These are phyloP conservation scores for Pestalotiopsis sp. DNA, from an alignment of 2,329 filamentous ascomycete species.

Conservation along the genomic window DNA sequence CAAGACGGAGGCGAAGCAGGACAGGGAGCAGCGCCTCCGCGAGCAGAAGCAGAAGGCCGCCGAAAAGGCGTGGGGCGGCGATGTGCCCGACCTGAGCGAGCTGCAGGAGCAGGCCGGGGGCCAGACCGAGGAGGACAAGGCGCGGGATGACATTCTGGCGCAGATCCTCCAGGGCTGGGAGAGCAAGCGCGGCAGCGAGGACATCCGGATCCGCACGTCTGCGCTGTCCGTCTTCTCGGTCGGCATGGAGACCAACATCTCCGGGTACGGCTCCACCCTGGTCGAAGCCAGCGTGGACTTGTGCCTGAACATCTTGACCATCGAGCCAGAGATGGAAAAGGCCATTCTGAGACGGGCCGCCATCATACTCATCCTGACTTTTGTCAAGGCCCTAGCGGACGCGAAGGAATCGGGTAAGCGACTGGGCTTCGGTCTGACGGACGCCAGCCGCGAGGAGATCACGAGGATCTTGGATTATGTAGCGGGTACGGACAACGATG, in stretches of 20 bases:
- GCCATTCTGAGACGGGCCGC: conserved; percentile 70
- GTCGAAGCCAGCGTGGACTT: conserved; percentile 64
- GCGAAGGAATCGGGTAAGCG: conserved; percentile 48
- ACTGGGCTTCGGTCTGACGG: conserved; percentile 56
- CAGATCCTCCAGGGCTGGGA: conserved; percentile 71
- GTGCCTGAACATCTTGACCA: conserved; percentile 61
- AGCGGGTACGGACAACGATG: conserved; percentile 67
- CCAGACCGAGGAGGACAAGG: conserved; percentile 16
- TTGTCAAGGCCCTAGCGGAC: conserved; percentile 62
- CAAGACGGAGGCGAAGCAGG: conserved; percentile 61
- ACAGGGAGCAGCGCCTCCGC: conserved; percentile 49
- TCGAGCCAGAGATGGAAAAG: conserved; percentile 62
- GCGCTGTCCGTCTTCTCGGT: conserved; percentile 67
- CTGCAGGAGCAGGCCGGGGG: conserved; percentile 9
- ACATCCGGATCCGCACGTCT: conserved; percentile 70
- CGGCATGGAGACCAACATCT: conserved; percentile 62
- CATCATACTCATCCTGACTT: conserved; percentile 62
- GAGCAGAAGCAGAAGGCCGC: conserved; percentile 53
- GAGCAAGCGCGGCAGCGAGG: conserved; percentile 66
- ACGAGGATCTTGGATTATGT: conserved; percentile 64
- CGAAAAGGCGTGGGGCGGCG: conserved; percentile 57
- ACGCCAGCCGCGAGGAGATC: conserved; percentile 63
- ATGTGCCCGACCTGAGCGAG: conserved; percentile 51
- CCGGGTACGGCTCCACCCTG: conserved; percentile 54
- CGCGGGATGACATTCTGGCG: conserved; percentile 47